Base-by-base conservation (phyloP, 106 monocot genomes). In the Acorus calamus region DNA sequence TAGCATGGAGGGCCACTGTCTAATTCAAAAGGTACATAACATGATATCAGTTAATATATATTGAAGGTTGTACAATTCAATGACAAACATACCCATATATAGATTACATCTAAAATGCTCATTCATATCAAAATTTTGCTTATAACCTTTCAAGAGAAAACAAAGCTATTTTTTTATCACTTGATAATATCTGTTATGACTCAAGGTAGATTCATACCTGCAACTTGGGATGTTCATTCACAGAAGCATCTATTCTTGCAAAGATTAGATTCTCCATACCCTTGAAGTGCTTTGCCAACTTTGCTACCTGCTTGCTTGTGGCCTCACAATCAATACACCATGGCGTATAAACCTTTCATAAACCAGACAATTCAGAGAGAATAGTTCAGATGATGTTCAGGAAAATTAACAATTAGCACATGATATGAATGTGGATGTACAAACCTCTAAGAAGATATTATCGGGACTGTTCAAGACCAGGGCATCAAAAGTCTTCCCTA, bases 311-410 rank as follows among this genome's bases (percentile, higher is more conserved):
- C 58, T 88, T 85, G 56, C 78, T 86, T 60, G 77, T 85, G 6
- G 85, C 60, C 60, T 92, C 85, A 56, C 98, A 98, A 60, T 92
- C 98, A 63, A 92, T 78, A 69, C 96, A 98, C 82, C 87, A 84
- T 52, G 80, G 92, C 53, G 92, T 79, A 67, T 88, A 77, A 56
- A 98, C 80, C 96, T 98, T 62, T 10, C 46, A 12, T 69, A 49
- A 46, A 55, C 41, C 8, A 2, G 44, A 46, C 65, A 68, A 49
- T 62, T 14, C 4, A 28, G 11, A 28, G 12, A 64, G 2, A 53
- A n/a, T 57, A 53, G 4, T 56, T 8, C 45, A 13, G 41, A 46
- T 58, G 49, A 44, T 3, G 49, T 61, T 41, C 6, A 55, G 50
- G 4, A 47, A 5, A 28, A 28, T 28, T 28, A 28, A 28, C 28